Evolutionary conservation across 768 basidiomycete species (phyloP), one percentile per base, ranked within the genome.

Genomic region (Amanita polypyramis): DNA sequence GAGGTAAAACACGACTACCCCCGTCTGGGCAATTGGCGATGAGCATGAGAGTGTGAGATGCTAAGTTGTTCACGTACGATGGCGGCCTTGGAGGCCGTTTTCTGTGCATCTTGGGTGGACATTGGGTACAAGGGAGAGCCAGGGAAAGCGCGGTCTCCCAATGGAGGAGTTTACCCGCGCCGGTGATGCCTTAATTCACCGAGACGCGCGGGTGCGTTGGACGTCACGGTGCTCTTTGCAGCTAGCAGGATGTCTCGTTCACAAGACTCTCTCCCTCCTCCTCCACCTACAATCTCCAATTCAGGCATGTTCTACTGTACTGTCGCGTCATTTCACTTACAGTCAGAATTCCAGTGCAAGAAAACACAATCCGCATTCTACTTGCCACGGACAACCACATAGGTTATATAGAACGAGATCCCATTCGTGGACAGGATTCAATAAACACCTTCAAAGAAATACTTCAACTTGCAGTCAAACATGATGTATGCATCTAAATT

Each of bases 361-460:
- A 83, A 51, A 76, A 90, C 58, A 87, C 79, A 0, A 80, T 92
- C 51, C 73, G 68, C 52, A 92, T 97, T 57, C 65, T 97, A 60
- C 79, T 97, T 5, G 94, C 94, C 5, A 96, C 94, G 0, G 94
- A 97, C 66, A 95, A 91, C 55, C 94, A 97, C 58, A 86, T 99
- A 52, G 96, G 96, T 0, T 96, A 90, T 66, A 75, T 85, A 52
- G 95, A 98, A 65, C 76, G 91, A 52, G 96, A 99, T 60, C 94
- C 96, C 1, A 73, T 97, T 36, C 78, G 96, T 25, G 93, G 95
- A 0, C 85, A 90, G 63, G 96, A 99, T 61, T 88, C 92, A 2
- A 87, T 99, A 56, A 86, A 95, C 63, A 89, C 94, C 0, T 99
- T 99, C 66, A 76, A 75, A 55, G 96, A 99, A 68, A 90, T 99